Percentiles rank a stretch among this genome's conserved stretches.
Conservation (phyloP, 345 rosid species). For the Heritiera fomes region DNA sequence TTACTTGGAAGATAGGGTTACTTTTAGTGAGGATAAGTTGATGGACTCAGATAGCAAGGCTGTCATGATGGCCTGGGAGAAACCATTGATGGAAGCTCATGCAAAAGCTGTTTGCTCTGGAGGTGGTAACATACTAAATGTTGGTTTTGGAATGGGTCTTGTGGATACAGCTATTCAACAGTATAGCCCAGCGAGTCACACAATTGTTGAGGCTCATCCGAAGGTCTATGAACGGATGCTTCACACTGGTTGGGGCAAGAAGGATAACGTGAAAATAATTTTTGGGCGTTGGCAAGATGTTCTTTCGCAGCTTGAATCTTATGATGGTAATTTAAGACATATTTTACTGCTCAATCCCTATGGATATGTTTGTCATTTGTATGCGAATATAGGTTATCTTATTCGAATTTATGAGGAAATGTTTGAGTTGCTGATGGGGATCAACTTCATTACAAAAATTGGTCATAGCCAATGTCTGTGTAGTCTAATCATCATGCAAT, state of each 20-base stretch:
- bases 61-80: constrained; percentile 97
- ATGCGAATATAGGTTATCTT: neutral
- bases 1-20: constrained; percentile 76
- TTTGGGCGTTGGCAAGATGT: constrained; percentile 93
- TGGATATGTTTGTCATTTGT: neutral
- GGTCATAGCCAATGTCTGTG: neutral
- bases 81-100: constrained; percentile 89
- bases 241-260: constrained; percentile 68
- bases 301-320: constrained; percentile 62
- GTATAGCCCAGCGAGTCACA: constrained; percentile 58
- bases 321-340: constrained; percentile 58
- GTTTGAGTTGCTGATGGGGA: neutral
- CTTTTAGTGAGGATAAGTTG: constrained; percentile 80
- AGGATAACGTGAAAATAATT: constrained; percentile 59
- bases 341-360: neutral
- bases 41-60: constrained; percentile 77
- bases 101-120: constrained; percentile 78
- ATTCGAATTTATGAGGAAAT: neutral
- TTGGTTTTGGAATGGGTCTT: constrained; percentile 93
- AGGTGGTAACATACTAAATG: constrained; percentile 67
- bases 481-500: neutral
- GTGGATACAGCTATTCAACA: constrained; percentile 78
- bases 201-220: constrained; percentile 84
- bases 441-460: neutral
- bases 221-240: constrained; percentile 79